Percentiles rank a stretch among this genome's conserved stretches.
Evolutionary conservation across 2,329 filamentous ascomycete genomes (phyloP).

Genomic region (Aureobasidium leucospermi): DNA sequence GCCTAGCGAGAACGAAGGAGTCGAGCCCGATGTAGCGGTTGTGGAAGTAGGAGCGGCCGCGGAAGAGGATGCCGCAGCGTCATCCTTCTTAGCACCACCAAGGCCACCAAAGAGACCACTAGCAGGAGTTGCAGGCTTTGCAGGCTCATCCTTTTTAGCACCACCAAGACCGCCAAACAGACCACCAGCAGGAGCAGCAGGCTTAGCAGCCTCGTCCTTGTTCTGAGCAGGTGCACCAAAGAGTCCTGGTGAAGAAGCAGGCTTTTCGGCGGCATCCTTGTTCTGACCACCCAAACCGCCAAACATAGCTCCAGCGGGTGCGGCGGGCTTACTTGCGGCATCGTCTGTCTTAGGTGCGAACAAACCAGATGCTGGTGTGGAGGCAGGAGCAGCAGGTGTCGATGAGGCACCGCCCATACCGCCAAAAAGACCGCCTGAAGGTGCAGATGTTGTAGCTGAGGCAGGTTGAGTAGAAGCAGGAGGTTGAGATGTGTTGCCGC

Average conservation of each 20-base stretch:
- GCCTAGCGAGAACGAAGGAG: constrained; percentile 13
- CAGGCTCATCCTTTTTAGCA: constrained; percentile 16
- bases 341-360: constrained; percentile 20
- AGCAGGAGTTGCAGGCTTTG: constrained; percentile 11
- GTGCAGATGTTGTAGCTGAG: constrained; percentile 9
- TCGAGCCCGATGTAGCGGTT: constrained; percentile 4
- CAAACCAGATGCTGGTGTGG: constrained; percentile 21
- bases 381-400: constrained; percentile 1
- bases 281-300: not conserved
- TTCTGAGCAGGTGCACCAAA: not conserved
- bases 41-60: constrained; percentile 8
- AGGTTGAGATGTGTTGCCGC: not conserved
- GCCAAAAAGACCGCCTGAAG: constrained; percentile 17
- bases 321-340: not conserved
- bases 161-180: constrained; percentile 15
- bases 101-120: constrained; percentile 11
- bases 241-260: not conserved
- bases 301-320: not conserved
- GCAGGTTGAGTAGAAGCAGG: not conserved
- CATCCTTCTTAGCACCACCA: constrained; percentile 6
- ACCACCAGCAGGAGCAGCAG: not conserved
- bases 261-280: constrained; percentile 4
- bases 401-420: not conserved
- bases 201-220: constrained; percentile 8
- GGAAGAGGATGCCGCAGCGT: constrained; percentile 9